phyloP scores from a whole-genome alignment of 305 asterid genomes.

The Fraxinus floribunda region DNA sequence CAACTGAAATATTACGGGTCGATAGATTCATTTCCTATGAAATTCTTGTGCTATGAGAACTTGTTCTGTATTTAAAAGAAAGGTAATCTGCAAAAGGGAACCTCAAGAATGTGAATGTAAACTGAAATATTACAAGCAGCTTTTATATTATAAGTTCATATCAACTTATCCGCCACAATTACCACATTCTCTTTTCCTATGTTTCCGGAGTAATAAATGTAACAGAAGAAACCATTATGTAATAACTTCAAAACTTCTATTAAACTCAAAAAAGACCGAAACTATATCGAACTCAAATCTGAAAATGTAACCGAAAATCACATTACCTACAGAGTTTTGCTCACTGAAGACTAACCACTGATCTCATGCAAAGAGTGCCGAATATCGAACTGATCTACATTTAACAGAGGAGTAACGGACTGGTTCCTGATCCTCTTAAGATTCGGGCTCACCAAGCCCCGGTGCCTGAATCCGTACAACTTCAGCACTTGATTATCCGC shows the following conservation, averaged over 20 bases:
- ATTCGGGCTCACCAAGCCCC: constrained; percentile 88
- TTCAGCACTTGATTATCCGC: constrained; percentile 88
- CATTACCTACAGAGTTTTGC: constrained; percentile 43
- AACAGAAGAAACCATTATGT: constrained; percentile 20
- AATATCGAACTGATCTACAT: constrained; percentile 75
- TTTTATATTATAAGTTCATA: neutral
- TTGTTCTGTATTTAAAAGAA: neutral
- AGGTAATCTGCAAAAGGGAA: neutral
- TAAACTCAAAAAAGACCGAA: constrained; percentile 6
- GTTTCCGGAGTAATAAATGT: neutral
- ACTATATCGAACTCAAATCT: constrained; percentile 17
- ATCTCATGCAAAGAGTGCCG: constrained; percentile 49
- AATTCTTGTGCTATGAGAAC: neutral
- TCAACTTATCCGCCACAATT: neutral
- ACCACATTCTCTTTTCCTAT: neutral
- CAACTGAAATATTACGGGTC: neutral
- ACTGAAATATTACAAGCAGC: neutral
- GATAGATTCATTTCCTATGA: neutral
- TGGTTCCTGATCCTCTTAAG: constrained; percentile 84
- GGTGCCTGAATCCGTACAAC: constrained; percentile 82
- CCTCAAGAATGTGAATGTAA: neutral
- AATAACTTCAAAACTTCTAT: neutral
- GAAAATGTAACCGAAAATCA: neutral
- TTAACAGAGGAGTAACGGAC: constrained; percentile 59
- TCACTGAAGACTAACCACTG: constrained; percentile 30